Conservation (phyloP, 306 rosid species). For the Malus asiatica region DNA sequence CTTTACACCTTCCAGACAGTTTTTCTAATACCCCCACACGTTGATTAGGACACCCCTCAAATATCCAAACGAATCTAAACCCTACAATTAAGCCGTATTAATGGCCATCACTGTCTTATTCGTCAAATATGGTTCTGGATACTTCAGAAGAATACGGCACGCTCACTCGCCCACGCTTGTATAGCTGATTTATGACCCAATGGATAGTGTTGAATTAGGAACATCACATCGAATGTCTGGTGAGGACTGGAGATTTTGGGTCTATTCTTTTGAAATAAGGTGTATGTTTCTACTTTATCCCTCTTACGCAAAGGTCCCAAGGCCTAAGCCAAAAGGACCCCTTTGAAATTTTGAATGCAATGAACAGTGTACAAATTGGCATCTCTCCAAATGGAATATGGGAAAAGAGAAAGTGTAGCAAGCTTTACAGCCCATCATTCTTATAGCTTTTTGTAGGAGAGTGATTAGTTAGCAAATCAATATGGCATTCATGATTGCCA, state of each 20-base stretch:
- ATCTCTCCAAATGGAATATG: not conserved
- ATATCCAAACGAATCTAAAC: not conserved
- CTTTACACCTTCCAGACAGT: not conserved
- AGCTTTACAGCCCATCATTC: slow-evolving; percentile 18
- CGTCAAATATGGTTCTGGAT: not conserved
- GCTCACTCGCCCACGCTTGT: too few relatives aligned
- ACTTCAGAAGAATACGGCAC: too few relatives aligned
- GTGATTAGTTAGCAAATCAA: not conserved
- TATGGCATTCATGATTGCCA: not conserved
- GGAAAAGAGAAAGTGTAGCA: not conserved
- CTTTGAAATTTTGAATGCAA: not conserved
- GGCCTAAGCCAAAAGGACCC: slow-evolving; percentile 14
- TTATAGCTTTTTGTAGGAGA: not conserved
- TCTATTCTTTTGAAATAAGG: slow-evolving; percentile 5
- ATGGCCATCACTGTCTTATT: not conserved
- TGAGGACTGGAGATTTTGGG: not conserved
- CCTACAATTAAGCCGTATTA: not conserved
- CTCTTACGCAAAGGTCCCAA: slow-evolving; percentile 10
- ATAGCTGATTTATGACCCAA: not conserved
- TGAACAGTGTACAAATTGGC: not conserved
- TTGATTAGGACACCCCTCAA: not conserved
- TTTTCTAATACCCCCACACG: not conserved
- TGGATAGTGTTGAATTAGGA: not conserved
- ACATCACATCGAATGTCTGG: slow-evolving; percentile 12
- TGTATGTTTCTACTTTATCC: slow-evolving; percentile 17